Evolutionary conservation across 1,284 basidiomycete genomes (phyloP), one percentile per base, ranked within the genome.

Genomic region (Pseudozyma sp.): DNA sequence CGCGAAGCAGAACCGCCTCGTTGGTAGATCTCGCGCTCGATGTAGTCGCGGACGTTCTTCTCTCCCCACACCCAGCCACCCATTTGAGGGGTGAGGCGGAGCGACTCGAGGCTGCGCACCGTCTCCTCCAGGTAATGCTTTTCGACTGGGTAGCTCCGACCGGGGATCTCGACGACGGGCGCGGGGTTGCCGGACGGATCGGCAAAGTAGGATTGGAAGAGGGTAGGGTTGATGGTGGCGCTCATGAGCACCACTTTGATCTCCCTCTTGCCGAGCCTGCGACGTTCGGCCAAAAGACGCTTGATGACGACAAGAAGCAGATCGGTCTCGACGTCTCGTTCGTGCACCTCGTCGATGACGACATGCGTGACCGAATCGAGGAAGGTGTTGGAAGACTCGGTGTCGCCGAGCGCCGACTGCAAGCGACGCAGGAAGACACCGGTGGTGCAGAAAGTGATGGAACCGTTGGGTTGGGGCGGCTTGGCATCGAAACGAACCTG

Each of bases 331-430:
- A 97, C 90, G 80, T 97, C 94, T 34, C 95, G 90, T 85, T 97
- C 94, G 85, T 99, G 95, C 3, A 96, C 95, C 85, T 99, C 95
- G 84, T 99, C 95, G 44, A 97, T 92, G 42, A 97, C 86, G 66
- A 98, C 89, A 85, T 98, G 95, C 8, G 94, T 94, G 49, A 97
- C 88, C 59, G 90, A 88, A 79, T 97, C 94, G 72, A 97, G 87
- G 74, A 85, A 87, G 16, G 63, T 73, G 57, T 66, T 73, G 46
- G 68, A 64, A 4, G 60, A 63, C 8, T 77, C 74, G 10, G 69
- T 66, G 35, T 79, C 74, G 37, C 85, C 82, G 8, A 97, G 87
- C 16, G 91, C 90, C 10, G 89, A 89, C 85, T 97, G 96, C 85
- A 97, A 89, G 61, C 92, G 88, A 80, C 92, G 92, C 74, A 97